Conservation (phyloP, 192 early-diverging fungal genomes). For the Cladochytrium replicatum region DNA sequence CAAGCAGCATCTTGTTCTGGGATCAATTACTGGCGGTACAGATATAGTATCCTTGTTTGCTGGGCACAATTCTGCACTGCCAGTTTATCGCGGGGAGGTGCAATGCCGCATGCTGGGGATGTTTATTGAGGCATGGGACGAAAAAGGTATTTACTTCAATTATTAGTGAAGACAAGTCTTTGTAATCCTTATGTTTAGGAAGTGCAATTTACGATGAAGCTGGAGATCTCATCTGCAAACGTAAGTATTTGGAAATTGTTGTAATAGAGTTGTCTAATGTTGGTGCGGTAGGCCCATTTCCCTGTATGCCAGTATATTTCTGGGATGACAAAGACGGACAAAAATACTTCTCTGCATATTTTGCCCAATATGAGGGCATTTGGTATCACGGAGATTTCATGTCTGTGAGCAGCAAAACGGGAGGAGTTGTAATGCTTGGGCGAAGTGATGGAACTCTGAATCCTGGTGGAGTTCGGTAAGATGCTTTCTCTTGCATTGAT, state of each 20-base stretch:
- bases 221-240: conserved; percentile 86
- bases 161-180: neutral
- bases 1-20: conserved; percentile 75
- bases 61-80: conserved; percentile 77
- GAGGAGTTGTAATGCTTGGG: conserved; percentile 92
- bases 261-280: neutral
- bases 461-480: conserved; percentile 69
- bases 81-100: conserved; percentile 91
- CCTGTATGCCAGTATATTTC: conserved; percentile 94
- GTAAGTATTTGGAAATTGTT: conserved; percentile 7
- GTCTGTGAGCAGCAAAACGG: conserved; percentile 67
- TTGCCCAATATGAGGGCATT: conserved; percentile 66
- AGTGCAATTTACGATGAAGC: conserved; percentile 58
- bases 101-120: conserved; percentile 88
- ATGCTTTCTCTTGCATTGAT: neutral
- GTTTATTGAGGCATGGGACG: conserved; percentile 86
- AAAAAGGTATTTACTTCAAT: conserved; percentile 29
- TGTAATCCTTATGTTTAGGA: conserved; percentile 10
- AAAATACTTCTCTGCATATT: conserved; percentile 85
- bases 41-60: conserved; percentile 96
- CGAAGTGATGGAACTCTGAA: conserved; percentile 85
- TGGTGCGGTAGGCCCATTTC: conserved; percentile 63
- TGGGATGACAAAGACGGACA: conserved; percentile 67
- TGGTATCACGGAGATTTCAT: conserved; percentile 99
- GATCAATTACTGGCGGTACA: conserved; percentile 93